A percentile compares a stretch with the other conserved stretches of the same genome.
phyloP scores from a whole-genome alignment of 2,329 filamentous ascomycete species.

The Ascochyta clinopodiicola region DNA sequence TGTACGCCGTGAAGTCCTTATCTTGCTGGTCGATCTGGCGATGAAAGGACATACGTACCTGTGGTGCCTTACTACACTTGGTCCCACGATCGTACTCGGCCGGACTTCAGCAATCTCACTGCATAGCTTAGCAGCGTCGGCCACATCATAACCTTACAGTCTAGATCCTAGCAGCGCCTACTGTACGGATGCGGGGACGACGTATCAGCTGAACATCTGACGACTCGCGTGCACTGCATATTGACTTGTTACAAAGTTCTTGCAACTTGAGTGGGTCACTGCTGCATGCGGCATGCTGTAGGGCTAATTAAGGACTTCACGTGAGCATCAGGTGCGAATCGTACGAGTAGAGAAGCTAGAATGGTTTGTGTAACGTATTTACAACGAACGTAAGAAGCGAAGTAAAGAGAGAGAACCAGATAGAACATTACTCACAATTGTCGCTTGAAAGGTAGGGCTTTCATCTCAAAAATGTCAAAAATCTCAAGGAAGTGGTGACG shows the following conservation, averaged over 20 bases:
- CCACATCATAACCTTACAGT: slow-evolving; percentile 11
- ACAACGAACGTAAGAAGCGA: slow-evolving; percentile 31
- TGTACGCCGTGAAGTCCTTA: slow-evolving; percentile 1
- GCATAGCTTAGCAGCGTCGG: slow-evolving; percentile 10
- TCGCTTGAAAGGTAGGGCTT: neutral
- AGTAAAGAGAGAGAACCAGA: neutral
- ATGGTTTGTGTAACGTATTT: slow-evolving; percentile 14
- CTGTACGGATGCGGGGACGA: slow-evolving; percentile 15
- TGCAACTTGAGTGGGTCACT: neutral
- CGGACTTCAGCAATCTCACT: slow-evolving; percentile 6
- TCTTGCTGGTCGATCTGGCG: neutral
- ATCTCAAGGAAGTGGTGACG: neutral
- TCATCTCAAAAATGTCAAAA: neutral
- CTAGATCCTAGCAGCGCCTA: slow-evolving; percentile 2
- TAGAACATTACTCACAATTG: neutral
- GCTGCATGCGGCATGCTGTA: slow-evolving; percentile 10
- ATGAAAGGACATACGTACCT: neutral
- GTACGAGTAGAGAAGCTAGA: neutral
- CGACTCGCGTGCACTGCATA: slow-evolving; percentile 6
- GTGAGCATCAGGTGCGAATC: neutral
- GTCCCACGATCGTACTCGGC: slow-evolving; percentile 19
- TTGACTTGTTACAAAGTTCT: neutral
- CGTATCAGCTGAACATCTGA: slow-evolving; percentile 20
- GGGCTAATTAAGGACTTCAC: neutral
- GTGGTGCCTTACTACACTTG: slow-evolving; percentile 2